Percentiles rank a stretch among this genome's conserved stretches.
Conservation (phyloP, 2,329 filamentous ascomycete species). For the Ophiostoma perfectum region DNA sequence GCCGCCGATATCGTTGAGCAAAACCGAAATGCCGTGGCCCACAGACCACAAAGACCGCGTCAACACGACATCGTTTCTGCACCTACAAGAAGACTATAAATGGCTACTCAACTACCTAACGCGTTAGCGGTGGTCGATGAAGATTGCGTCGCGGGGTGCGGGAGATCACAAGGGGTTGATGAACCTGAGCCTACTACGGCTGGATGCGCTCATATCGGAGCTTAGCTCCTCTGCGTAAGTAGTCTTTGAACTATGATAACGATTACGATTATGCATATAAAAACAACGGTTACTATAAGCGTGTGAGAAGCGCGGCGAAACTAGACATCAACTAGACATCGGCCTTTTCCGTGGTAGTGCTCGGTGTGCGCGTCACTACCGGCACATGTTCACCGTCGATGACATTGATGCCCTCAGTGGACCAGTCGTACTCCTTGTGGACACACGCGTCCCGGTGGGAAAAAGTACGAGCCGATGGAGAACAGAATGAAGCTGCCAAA, state of each 20-base stretch:
- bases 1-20: not conserved
- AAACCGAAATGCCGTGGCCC: not conserved
- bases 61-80: not conserved
- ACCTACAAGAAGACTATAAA: conserved; percentile 1
- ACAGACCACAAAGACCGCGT: not conserved
- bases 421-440: not conserved
- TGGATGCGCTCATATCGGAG: not conserved
- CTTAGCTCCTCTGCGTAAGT: not conserved
- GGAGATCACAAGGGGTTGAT: not conserved
- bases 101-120: not conserved
- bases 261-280: not conserved
- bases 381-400: not conserved
- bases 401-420: not conserved
- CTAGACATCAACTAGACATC: conserved; percentile 1
- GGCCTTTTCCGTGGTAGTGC: not conserved
- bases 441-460: not conserved
- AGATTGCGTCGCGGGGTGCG: not conserved
- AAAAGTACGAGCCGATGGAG: not conserved
- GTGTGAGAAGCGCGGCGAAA: too few relatives aligned
- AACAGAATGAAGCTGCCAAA: not conserved
- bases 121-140: conserved; percentile 5
- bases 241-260: not conserved
- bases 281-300: not conserved
- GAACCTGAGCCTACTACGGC: not conserved
- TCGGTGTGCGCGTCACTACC: not conserved